Conservation (phyloP, 805 yeast species). For the Nakazawaea anatomiae region DNA sequence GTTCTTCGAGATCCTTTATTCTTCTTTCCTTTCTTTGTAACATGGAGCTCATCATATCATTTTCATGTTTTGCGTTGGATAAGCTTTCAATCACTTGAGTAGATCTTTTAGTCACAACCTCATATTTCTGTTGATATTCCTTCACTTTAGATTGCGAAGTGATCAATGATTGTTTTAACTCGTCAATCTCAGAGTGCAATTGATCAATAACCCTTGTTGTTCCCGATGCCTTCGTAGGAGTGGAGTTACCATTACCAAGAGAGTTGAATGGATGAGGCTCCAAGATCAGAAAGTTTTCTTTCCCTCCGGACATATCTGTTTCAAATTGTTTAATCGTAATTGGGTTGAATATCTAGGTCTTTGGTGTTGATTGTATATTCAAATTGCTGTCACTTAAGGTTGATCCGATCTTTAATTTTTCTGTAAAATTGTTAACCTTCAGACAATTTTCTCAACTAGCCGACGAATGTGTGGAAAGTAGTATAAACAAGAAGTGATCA, state of each 20-base stretch:
- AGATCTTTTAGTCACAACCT: conserved; percentile 40
- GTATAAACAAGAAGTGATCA: too few relatives aligned
- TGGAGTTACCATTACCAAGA: neutral
- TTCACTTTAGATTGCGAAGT: conserved; percentile 25
- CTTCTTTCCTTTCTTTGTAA: conserved; percentile 67
- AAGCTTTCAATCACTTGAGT: conserved; percentile 56
- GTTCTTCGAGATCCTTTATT: conserved; percentile 58
- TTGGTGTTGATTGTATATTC: too few relatives aligned
- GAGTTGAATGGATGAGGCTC: conserved; percentile 1
- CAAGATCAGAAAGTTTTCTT: conserved; percentile 1
- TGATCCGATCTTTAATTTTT: too few relatives aligned
- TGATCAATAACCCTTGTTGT: conserved; percentile 27
- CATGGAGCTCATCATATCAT: conserved; percentile 65
- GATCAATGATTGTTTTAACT: conserved; percentile 15
- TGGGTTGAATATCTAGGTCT: too few relatives aligned
- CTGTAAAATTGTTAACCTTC: too few relatives aligned
- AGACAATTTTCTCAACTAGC: too few relatives aligned
- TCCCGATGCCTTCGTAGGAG: neutral
- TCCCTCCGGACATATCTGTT: conserved; percentile 2
- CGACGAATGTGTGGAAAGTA: too few relatives aligned
- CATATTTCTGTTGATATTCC: conserved; percentile 49
- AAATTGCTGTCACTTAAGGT: too few relatives aligned
- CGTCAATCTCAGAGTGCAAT: conserved; percentile 25
- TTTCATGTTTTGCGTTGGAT: conserved; percentile 70
- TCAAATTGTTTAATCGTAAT: neutral